Evolutionary conservation across 2,329 filamentous ascomycete genomes (phyloP), one percentile per base, ranked within the genome.

Genomic region (Parascedosporium putredinis): DNA sequence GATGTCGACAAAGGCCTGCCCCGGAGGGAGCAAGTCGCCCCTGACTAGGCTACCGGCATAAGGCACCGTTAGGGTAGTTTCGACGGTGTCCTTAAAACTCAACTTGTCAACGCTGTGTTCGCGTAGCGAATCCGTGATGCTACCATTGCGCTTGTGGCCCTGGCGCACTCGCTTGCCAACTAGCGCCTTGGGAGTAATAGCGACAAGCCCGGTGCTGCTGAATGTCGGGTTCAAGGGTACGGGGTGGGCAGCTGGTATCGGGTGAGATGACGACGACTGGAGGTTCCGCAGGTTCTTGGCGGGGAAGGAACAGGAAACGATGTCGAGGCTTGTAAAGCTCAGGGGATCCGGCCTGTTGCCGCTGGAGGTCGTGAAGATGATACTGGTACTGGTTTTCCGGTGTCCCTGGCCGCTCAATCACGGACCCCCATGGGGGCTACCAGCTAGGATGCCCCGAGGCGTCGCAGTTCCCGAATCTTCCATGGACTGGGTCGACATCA

Each of bases 41-140:
- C 91, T 80, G 18, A 97, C 90, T 33, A 98, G 77, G 55, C 86
- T 91, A 8, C 90, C 88, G 3, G 84, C 82, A 58, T 88, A 84
- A 10, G 84, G 80, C 20, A 83, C 70, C 8, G 81, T 74, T 54
- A 83, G 73, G 3, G 73, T 68, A 20, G 76, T 76, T 18, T 49
- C 47, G 12, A 7, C 14, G 24, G 7, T 27, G n/a, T 49, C 47
- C 54, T 75, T 77, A 54, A 72, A 71, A 2, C 73, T 61, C 3
- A 72, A 60, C 52, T 71, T 75, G 43, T 78, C 75, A 5, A 65
- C 64, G 20, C 64, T 78, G 66, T 69, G 83, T 65, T 93, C 86
- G 56, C 88, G 74, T 47, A 91, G 65, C 1, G 90, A 91, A 66
- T 96, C 88, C 0, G 86, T 87, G 58, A 93, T 84, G 62, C 90